Evolutionary conservation across 768 basidiomycete genomes (phyloP).

Genomic region (Amanita polypyramis): DNA sequence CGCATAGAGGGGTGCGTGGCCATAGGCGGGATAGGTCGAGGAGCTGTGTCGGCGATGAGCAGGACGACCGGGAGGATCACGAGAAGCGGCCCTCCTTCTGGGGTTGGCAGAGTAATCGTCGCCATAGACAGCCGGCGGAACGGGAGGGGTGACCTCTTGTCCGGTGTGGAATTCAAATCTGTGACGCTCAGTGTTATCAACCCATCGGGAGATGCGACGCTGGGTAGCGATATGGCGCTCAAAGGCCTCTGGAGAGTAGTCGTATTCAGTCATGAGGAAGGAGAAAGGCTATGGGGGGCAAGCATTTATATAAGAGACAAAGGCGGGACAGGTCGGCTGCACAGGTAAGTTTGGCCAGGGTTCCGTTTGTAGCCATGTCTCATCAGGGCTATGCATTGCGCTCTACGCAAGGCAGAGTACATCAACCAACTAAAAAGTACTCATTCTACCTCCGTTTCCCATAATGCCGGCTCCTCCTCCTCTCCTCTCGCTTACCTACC

Average conservation of each 20-base stretch:
- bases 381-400: constrained; percentile 1
- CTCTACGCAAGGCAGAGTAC: not conserved
- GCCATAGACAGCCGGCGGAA: not conserved
- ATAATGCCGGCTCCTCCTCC: not conserved
- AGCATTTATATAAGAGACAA: not conserved
- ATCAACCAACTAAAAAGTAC: too few species aligned
- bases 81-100: not conserved
- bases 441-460: not conserved
- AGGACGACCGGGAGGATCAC: constrained; percentile 1
- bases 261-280: constrained; percentile 44
- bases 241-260: constrained; percentile 47
- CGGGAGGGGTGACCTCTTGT: not conserved
- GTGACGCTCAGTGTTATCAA: constrained; percentile 32
- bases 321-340: not conserved
- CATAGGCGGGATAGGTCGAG: constrained; percentile 4
- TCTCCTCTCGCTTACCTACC: constrained; percentile 10
- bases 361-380: too few species aligned
- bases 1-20: not conserved
- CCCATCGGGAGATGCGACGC: constrained; percentile 40
- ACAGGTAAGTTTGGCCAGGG: too few species aligned
- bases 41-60: constrained; percentile 6
- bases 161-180: constrained; percentile 17
- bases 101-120: not conserved
- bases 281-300: constrained; percentile 1
- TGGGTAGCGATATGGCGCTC: constrained; percentile 37